Evolutionary conservation across 148 eudicot species (phyloP).

Genomic region (Rhododendron ovatum): DNA sequence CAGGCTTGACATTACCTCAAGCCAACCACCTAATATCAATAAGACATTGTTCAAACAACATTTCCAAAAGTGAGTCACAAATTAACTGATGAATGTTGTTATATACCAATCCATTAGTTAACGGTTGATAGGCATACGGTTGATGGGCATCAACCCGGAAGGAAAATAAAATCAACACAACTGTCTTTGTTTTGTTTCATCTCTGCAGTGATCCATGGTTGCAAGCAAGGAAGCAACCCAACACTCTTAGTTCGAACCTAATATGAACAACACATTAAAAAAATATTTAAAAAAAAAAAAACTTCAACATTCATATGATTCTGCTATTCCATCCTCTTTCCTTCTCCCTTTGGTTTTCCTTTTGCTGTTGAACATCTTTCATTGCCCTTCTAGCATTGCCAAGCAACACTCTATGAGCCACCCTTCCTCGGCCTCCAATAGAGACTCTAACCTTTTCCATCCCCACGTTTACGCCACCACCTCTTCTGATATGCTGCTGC

Average conservation of each 20-base stretch:
- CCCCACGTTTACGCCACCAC: conserved; percentile 67
- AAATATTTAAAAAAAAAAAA: background rate
- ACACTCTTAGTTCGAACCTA: background rate
- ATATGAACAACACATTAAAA: background rate
- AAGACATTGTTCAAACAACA: background rate
- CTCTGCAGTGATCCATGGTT: background rate
- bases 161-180: background rate
- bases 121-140: conserved; percentile 25
- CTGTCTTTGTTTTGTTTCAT: background rate
- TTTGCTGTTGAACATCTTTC: conserved; percentile 40
- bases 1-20: background rate
- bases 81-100: background rate
- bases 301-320: conserved; percentile 12
- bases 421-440: conserved; percentile 62
- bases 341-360: conserved; percentile 58
- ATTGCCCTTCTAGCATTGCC: conserved; percentile 39
- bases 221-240: conserved; percentile 4
- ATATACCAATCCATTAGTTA: conserved; percentile 15
- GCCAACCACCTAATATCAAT: background rate
- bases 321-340: conserved; percentile 82
- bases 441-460: conserved; percentile 84
- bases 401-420: conserved; percentile 49
- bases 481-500: conserved; percentile 52
- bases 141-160: conserved; percentile 24
- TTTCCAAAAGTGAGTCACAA: background rate